A percentile compares a stretch with the other conserved stretches of the same genome.
phyloP scores from a whole-genome alignment of 768 basidiomycete genomes.

The Rhodosporidiobolus sp. region DNA sequence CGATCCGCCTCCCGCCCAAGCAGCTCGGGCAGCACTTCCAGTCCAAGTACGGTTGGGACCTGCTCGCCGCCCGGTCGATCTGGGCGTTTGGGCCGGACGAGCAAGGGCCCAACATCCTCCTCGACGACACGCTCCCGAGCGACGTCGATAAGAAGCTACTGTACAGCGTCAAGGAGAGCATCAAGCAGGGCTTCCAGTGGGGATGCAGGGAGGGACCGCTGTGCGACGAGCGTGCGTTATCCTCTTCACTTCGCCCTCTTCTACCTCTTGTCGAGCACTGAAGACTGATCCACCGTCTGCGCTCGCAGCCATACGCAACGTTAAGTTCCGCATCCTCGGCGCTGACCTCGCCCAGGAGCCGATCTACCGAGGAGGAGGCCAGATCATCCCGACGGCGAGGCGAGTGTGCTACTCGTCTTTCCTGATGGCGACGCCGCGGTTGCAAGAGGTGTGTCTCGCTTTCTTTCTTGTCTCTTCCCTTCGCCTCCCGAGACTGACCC shows the following conservation, averaged over 20 bases:
- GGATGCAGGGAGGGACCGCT: slow-evolving; percentile 94
- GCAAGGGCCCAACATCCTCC: slow-evolving; percentile 82
- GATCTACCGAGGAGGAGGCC: slow-evolving; percentile 96
- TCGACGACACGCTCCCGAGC: slow-evolving; percentile 94
- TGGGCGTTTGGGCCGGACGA: slow-evolving; percentile 99
- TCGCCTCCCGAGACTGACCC: background rate
- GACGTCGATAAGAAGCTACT: slow-evolving; percentile 95
- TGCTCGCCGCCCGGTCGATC: slow-evolving; percentile 93
- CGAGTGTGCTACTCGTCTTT: slow-evolving; percentile 99
- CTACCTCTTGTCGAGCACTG: too few relatives aligned
- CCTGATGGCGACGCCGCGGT: slow-evolving; percentile 68
- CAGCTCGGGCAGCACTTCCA: slow-evolving; percentile 95
- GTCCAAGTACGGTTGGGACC: slow-evolving; percentile 96
- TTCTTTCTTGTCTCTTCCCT: background rate
- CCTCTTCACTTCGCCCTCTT: background rate
- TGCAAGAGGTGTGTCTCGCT: slow-evolving; percentile 46
- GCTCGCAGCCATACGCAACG: slow-evolving; percentile 84
- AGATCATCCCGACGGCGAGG: slow-evolving; percentile 97
- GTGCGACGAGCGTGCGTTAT: slow-evolving; percentile 90
- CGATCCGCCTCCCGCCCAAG: slow-evolving; percentile 91
- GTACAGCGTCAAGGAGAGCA: slow-evolving; percentile 82
- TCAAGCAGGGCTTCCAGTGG: slow-evolving; percentile 99
- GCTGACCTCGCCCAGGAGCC: slow-evolving; percentile 89
- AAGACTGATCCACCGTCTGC: background rate
- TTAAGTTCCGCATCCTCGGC: slow-evolving; percentile 94